A percentile compares a stretch with the other conserved stretches of the same genome.
These are phyloP conservation scores for Setaria viridis DNA, from an alignment of 202 grass and related monocot genomes.

Conservation along the genomic window DNA sequence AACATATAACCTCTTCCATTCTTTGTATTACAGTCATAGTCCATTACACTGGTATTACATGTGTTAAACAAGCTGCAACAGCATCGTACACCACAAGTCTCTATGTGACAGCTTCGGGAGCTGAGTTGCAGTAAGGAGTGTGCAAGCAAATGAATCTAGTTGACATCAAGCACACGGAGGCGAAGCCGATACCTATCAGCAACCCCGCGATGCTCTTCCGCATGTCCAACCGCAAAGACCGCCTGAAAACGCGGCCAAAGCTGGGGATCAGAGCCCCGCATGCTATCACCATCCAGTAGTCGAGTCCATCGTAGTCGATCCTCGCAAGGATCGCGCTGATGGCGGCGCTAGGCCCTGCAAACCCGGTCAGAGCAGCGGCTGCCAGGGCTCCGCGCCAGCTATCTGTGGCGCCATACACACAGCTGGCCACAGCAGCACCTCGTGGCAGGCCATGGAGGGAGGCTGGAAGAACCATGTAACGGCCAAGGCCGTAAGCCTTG, in stretches of 20 bases:
- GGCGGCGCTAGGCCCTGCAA: constrained; percentile 80
- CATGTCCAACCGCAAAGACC: constrained; percentile 66
- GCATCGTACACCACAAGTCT: neutral
- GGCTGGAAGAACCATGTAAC: constrained; percentile 93
- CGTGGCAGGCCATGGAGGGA: constrained; percentile 92
- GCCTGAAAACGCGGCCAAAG: constrained; percentile 70
- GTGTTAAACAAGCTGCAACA: constrained; percentile 32
- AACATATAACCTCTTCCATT: constrained; percentile 17
- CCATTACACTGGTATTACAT: constrained; percentile 50
- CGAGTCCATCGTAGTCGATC: constrained; percentile 77
- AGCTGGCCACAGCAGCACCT: constrained; percentile 85
- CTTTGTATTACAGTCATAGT: neutral
- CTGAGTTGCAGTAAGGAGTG: constrained; percentile 97
- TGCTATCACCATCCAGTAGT: constrained; percentile 92
- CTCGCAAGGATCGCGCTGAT: constrained; percentile 84
- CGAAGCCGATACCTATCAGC: constrained; percentile 80
- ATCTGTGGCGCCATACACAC: constrained; percentile 81
- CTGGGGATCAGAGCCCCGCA: constrained; percentile 82
- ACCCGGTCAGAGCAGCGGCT: constrained; percentile 74
- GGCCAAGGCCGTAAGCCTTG: constrained; percentile 86
- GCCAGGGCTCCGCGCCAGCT: constrained; percentile 90
- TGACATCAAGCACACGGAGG: constrained; percentile 82
- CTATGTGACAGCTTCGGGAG: constrained; percentile 93
- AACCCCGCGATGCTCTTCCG: constrained; percentile 73
- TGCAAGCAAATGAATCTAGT: constrained; percentile 94